Evolutionary conservation across 1,284 basidiomycete genomes (phyloP), one percentile per base, ranked within the genome.

Genomic region (Sporisorium reilianum): DNA sequence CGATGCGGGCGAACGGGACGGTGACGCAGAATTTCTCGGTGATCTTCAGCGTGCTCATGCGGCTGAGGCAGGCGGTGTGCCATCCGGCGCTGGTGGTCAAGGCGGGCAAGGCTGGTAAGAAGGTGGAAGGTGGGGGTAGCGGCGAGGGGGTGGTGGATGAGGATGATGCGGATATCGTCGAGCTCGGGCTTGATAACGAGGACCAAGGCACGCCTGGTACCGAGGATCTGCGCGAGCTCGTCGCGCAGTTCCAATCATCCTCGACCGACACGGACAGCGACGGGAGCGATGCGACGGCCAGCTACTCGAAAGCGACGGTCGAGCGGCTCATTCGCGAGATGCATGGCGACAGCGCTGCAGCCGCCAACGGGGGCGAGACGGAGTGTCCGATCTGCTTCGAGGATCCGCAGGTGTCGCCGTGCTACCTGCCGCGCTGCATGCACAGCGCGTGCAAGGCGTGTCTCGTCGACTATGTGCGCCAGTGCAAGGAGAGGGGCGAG

Each of bases 381-480:
- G 84, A 85, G 32, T 86, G 86, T 57, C 79, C 81, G 36, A 71
- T 85, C 20, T 86, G 86, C 51, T 77, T 85, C 40, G 85, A 85
- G 59, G 77, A 79, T 14, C 55, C 62, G 22, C 73, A 65, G 52
- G 36, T 57, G 20, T 64, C 71, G 30, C 77, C 66, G 8, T 82
- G 79, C 63, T 85, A 79, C 54, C 44, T 86, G 23, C 85, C 85
- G 5, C 64, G 65, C 9, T 86, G 86, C 72, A 80, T 80, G 52
- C 86, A 86, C 65, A 74, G 70, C 11, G 85, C 80, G 2, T 96
- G 94, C 85, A 93, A 92, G 80, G 90, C 91, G 66, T 96, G 94
- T 79, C 90, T 94, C 18, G 84, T 92, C 9, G 88, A 89, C 12
- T 91, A 90, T 78, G 85, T 94, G 26, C 87, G 89, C 28, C 87